phyloP scores from a whole-genome alignment of 176 grass and related monocot species.

The Carex littledalei region DNA sequence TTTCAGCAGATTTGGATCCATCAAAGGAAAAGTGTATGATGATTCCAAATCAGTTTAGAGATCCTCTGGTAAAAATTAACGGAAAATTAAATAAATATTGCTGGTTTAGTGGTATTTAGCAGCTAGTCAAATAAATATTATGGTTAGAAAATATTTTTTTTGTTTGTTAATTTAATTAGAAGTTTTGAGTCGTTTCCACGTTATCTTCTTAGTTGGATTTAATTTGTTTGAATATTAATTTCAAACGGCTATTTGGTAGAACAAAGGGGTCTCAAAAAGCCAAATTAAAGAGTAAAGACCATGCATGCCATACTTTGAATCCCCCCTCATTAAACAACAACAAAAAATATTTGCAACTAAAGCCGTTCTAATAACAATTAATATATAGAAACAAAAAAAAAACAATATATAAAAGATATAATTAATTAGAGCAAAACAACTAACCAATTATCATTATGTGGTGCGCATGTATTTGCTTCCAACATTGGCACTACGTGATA shows the following conservation, averaged over 20 bases:
- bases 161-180: neutral
- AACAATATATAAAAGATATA: neutral
- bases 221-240: conserved; percentile 2
- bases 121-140: neutral
- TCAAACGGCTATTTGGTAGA: neutral
- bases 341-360: neutral
- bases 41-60: neutral
- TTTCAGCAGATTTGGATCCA: too few species aligned
- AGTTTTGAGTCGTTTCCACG: neutral
- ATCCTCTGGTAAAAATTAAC: neutral
- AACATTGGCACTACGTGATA: neutral
- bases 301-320: too few species aligned
- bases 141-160: neutral
- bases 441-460: neutral
- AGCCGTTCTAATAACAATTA: neutral
- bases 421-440: neutral
- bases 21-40: neutral
- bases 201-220: conserved; percentile 11
- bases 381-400: too few species aligned
- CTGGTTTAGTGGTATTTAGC: too few species aligned
- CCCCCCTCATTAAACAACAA: neutral
- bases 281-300: neutral
- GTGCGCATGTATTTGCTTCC: conserved; percentile 2
- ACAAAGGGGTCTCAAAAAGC: neutral
- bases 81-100: too few species aligned